These are phyloP conservation scores for Daldinia caldariorum DNA, from an alignment of 495 filamentous ascomycete genomes.

Conservation along the genomic window DNA sequence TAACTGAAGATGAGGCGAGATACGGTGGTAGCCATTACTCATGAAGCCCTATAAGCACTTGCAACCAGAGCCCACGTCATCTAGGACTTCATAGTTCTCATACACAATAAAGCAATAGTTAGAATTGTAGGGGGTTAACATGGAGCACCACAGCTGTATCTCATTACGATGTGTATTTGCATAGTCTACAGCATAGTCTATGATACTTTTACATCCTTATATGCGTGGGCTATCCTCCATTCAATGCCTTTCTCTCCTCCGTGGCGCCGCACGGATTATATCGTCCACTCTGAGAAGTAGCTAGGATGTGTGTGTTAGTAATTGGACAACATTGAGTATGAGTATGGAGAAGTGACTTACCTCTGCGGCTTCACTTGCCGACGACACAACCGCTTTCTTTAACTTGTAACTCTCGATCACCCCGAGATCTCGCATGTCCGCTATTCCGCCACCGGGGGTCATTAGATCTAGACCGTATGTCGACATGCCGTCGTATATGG, in stretches of 20 bases:
- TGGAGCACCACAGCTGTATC: slow-evolving; percentile 2
- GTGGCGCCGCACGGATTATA: slow-evolving; percentile 82
- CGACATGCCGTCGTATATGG: slow-evolving; percentile 92
- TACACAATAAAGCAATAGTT: neutral
- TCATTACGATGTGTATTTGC: slow-evolving; percentile 34
- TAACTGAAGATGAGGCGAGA: too few species aligned
- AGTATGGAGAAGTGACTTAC: slow-evolving; percentile 59
- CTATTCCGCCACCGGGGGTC: slow-evolving; percentile 90
- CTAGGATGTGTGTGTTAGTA: slow-evolving; percentile 51
- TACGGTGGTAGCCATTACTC: too few species aligned
- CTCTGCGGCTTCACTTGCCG: slow-evolving; percentile 95
- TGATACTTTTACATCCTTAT: slow-evolving; percentile 33
- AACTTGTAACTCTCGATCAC: slow-evolving; percentile 99
- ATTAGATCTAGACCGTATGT: slow-evolving; percentile 89
- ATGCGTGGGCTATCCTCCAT: neutral
- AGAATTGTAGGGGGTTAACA: neutral
- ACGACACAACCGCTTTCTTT: slow-evolving; percentile 94
- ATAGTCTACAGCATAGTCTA: slow-evolving; percentile 33
- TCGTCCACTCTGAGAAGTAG: slow-evolving; percentile 85
- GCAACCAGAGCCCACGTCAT: too few species aligned
- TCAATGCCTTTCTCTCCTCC: slow-evolving; percentile 70
- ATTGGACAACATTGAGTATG: neutral
- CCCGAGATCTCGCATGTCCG: slow-evolving; percentile 94
- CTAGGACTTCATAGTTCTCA: neutral
- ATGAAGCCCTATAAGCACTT: too few species aligned